Evolutionary conservation across 1,284 basidiomycete genomes (phyloP).

Genomic region (Fomitiporia mediterranea): DNA sequence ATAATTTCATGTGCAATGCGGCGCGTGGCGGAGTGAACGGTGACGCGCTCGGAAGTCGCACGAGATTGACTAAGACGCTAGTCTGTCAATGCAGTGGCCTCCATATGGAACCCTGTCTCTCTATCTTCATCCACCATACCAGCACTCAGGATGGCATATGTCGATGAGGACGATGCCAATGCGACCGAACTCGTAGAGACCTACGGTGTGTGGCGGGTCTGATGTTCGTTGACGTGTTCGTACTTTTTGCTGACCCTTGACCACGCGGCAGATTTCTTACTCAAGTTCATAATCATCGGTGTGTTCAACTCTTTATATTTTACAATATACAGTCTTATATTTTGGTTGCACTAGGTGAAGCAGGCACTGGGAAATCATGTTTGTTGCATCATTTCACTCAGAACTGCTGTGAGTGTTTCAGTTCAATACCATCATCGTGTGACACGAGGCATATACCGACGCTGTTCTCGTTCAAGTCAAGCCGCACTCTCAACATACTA

Average conservation of each 20-base stretch:
- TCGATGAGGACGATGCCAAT: constrained; percentile 59
- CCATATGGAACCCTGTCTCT: background rate
- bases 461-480: constrained; percentile 60
- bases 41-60: background rate
- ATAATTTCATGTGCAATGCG: too few species aligned
- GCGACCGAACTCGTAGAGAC: constrained; percentile 90
- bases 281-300: constrained; percentile 98
- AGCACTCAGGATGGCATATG: constrained; percentile 35
- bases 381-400: constrained; percentile 94
- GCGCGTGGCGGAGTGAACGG: background rate
- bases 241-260: too few species aligned
- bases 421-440: background rate
- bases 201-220: constrained; percentile 64
- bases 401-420: constrained; percentile 71
- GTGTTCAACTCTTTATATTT: constrained; percentile 24
- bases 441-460: constrained; percentile 6
- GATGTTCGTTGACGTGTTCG: too few species aligned
- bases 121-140: constrained; percentile 15
- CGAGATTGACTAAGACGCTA: background rate
- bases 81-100: background rate
- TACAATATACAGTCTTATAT: constrained; percentile 12
- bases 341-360: constrained; percentile 63
- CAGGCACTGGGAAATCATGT: constrained; percentile 95
- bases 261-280: constrained; percentile 92
- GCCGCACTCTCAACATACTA: constrained; percentile 95